Evolutionary conservation across 805 yeast species (phyloP), one percentile per base, ranked within the genome.

Genomic region (Dipodascus geniculatus): DNA sequence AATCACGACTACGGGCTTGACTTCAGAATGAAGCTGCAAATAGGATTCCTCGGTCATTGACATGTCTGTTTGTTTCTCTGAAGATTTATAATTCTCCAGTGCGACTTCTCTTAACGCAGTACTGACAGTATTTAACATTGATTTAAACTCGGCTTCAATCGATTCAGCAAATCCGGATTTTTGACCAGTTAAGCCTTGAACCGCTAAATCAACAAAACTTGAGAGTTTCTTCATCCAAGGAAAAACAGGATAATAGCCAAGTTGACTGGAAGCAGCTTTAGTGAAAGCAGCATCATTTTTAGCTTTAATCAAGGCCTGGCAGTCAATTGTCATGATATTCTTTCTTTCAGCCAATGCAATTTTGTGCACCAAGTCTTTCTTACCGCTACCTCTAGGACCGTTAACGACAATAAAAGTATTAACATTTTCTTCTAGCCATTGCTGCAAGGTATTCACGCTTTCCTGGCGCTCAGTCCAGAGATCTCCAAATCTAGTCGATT

Each of bases 381-480:
- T 91, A 22, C 98, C 99, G n/a, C 95, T 82, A 3, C 99, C 99
- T 58, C 87, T 77, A 3, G 99, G 98, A 11, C 99, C 99, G 57
- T 83, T 80, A 2, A 93, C 82, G 2, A 93, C 80, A 23, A 91
- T 89, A 64, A 89, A 93, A 1, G 97, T 87, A 65, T 85, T 83
- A n/a, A 82, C 81, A 57, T 89, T 90, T 66, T 93, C 99, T 55
- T 81, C 82, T 3, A 93, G 71, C 93, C 95, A 86, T 59, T 85
- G 71, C 58, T 76, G 77, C 54, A 93, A 63, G 58, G 85, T 87
- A 54, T 82, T 80, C 0, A 84, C 80, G 56, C 79, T 77, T 52
- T 82, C 85, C 42, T 73, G 67, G 48, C 96, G 72, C 61, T 89
- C 95, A 35, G 77, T 75, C 95, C 95, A 85, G 23, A 84, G 62